Evolutionary conservation across 495 filamentous ascomycete species (phyloP).

Genomic region (Trichoderma reesei): DNA sequence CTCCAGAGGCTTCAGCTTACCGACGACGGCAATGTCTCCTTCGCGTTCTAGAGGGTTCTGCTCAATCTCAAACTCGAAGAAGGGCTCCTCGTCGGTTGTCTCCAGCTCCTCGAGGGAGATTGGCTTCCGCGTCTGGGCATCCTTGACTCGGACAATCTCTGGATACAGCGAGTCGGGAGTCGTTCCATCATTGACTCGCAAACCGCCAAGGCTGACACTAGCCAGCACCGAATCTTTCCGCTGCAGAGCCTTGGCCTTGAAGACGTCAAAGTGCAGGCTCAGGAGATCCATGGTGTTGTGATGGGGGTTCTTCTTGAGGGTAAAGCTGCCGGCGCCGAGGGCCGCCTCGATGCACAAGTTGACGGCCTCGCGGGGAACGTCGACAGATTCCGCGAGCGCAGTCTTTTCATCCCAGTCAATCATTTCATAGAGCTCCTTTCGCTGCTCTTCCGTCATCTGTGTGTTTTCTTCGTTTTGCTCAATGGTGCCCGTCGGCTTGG

Average conservation of each 20-base stretch:
- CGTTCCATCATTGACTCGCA: constrained; percentile 92
- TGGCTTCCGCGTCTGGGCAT: constrained; percentile 46
- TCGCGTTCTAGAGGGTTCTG: constrained; percentile 89
- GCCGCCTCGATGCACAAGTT: constrained; percentile 87
- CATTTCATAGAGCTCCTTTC: constrained; percentile 91
- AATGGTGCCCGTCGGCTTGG: constrained; percentile 55
- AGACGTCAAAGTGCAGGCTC: constrained; percentile 85
- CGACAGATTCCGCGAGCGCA: constrained; percentile 72
- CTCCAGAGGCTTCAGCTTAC: constrained; percentile 90
- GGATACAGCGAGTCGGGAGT: constrained; percentile 82
- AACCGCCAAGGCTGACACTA: constrained; percentile 79
- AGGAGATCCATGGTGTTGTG: constrained; percentile 68
- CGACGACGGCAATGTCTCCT: constrained; percentile 78
- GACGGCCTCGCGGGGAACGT: constrained; percentile 79
- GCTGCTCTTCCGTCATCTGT: constrained; percentile 86
- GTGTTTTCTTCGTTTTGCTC: constrained; percentile 48
- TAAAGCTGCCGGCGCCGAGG: constrained; percentile 87
- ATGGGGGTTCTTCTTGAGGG: constrained; percentile 79
- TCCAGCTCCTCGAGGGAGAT: constrained; percentile 56
- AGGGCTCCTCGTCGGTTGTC: constrained; percentile 51
- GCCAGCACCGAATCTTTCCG: constrained; percentile 81
- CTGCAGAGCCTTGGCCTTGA: constrained; percentile 78
- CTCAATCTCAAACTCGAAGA: constrained; percentile 88
- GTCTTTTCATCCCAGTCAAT: constrained; percentile 99
- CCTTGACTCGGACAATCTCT: constrained; percentile 91